Evolutionary conservation across 805 yeast species (phyloP), one percentile per base, ranked within the genome.

Genomic region (Barnettozyma populi): DNA sequence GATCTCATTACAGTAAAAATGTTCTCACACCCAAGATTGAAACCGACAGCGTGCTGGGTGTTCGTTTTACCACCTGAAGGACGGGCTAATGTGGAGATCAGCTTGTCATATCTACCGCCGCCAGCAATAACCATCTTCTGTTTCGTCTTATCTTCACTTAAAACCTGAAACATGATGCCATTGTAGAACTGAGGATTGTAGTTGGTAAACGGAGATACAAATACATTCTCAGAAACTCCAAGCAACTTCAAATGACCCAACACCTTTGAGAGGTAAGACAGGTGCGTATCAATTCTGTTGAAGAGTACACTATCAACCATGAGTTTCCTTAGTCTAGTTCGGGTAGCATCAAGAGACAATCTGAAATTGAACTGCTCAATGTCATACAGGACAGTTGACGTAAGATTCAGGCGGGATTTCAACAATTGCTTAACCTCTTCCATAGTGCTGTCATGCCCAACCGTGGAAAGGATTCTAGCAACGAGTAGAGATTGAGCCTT

Each of bases 51-150:
- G 45, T 74, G 73, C 19, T 76, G 72, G 43, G 75, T 52, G 36
- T 58, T 60, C 1, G 59, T 44, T 42, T 61, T 61, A 4, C 61
- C 65, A 19, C 71, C 61, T 49, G 78, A 67, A 1, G 80, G 75
- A 54, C 86, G 80, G 0, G 92, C 78, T 50, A 89, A 74, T 16
- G 82, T 73, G 3, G 79, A 70, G 13, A 90, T 78, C 53, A 94
- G 71, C 19, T 73, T 70, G 58, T 92, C 98, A 61, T 90, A 94
- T 36, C 99, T 72, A 2, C 99, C 99, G 40, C 99, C 99, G 0
- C 94, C 92, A 14, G 94, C 94, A 36, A 94, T 70, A 29, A 84
- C 52, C 36, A 69, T 54, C 48, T 59, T 70, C 69, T 57, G 20
- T 14, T 39, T 39, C 9, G 32, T 24, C 62, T 60, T 73, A 52